Percentiles rank a stretch among this genome's conserved stretches.
Evolutionary conservation across 352 stramenopile genomes (phyloP).

Genomic region (Pythium phragmitis): DNA sequence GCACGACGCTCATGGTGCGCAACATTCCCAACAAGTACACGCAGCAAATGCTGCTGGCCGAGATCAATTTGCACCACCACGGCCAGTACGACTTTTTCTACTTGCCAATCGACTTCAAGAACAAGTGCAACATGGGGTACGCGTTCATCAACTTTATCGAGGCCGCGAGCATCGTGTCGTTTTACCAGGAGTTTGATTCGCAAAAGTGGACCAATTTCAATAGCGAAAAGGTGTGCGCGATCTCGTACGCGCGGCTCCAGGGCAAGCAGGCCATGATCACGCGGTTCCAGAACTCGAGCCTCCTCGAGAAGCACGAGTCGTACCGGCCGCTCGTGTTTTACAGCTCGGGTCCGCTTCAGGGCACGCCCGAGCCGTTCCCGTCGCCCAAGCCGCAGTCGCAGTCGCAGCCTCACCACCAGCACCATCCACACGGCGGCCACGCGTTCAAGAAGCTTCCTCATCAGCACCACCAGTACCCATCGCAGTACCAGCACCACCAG

Average conservation of each 20-base stretch:
- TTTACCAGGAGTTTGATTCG: slow-evolving; percentile 83
- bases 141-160: slow-evolving; percentile 99
- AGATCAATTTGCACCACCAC: slow-evolving; percentile 94
- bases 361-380: slow-evolving; percentile 68
- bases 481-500: slow-evolving; percentile 3
- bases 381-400: slow-evolving; percentile 43
- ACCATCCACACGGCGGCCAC: slow-evolving; percentile 20
- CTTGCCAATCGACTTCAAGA: slow-evolving; percentile 99
- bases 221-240: slow-evolving; percentile 98
- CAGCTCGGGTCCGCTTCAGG: slow-evolving; percentile 67
- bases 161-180: slow-evolving; percentile 61
- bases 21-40: slow-evolving; percentile 99
- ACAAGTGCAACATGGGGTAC: slow-evolving; percentile 99
- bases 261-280: slow-evolving; percentile 98
- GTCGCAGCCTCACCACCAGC: slow-evolving; percentile 10
- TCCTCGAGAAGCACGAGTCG: slow-evolving; percentile 92
- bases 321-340: slow-evolving; percentile 92
- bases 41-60: slow-evolving; percentile 97
- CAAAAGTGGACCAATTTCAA: slow-evolving; percentile 98
- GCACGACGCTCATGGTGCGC: slow-evolving; percentile 99
- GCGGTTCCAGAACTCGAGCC: slow-evolving; percentile 97
- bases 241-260: slow-evolving; percentile 97
- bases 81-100: slow-evolving; percentile 99
- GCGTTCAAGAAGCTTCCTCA: slow-evolving; percentile 16
- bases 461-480: slow-evolving; percentile 17